phyloP scores from a whole-genome alignment of 257 asterid species.

The Solanum tarijense region DNA sequence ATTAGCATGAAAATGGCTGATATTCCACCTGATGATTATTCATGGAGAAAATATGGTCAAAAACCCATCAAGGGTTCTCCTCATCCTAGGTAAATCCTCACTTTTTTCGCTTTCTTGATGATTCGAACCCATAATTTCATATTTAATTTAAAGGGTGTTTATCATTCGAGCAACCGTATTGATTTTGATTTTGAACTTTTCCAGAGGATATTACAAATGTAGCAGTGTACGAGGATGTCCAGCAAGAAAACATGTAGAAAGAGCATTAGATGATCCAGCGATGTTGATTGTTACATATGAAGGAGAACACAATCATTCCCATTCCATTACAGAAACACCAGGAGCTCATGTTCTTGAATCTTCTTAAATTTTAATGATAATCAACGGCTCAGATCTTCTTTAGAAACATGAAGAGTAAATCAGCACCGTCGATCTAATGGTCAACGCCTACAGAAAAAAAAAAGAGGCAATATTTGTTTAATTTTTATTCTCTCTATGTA shows the following conservation, averaged over 20 bases:
- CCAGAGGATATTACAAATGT: slow-evolving; percentile 71
- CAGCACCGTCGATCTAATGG: slow-evolving; percentile 13
- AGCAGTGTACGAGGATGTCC: slow-evolving; percentile 67
- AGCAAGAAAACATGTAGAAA: slow-evolving; percentile 61
- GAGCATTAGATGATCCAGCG: slow-evolving; percentile 54
- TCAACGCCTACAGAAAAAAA: slow-evolving; percentile 20
- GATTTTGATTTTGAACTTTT: background rate
- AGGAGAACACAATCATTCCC: slow-evolving; percentile 58
- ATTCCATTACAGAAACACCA: slow-evolving; percentile 27
- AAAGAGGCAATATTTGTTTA: slow-evolving; percentile 17
- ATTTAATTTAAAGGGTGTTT: too few relatives aligned
- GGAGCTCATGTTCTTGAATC: slow-evolving; percentile 46
- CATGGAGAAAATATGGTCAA: slow-evolving; percentile 81
- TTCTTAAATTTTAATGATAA: slow-evolving; percentile 19
- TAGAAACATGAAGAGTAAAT: background rate
- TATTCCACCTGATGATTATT: slow-evolving; percentile 74
- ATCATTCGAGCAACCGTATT: background rate
- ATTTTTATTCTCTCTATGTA: slow-evolving; percentile 5
- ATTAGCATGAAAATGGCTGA: slow-evolving; percentile 75
- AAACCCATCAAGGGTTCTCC: slow-evolving; percentile 84
- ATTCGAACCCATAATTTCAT: background rate
- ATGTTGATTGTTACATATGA: slow-evolving; percentile 62
- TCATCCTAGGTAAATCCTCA: slow-evolving; percentile 41
- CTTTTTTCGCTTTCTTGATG: background rate
- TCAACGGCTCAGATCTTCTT: slow-evolving; percentile 13